Base-by-base conservation (phyloP, 116 monocot genomes). In the Iris pallida region DNA sequence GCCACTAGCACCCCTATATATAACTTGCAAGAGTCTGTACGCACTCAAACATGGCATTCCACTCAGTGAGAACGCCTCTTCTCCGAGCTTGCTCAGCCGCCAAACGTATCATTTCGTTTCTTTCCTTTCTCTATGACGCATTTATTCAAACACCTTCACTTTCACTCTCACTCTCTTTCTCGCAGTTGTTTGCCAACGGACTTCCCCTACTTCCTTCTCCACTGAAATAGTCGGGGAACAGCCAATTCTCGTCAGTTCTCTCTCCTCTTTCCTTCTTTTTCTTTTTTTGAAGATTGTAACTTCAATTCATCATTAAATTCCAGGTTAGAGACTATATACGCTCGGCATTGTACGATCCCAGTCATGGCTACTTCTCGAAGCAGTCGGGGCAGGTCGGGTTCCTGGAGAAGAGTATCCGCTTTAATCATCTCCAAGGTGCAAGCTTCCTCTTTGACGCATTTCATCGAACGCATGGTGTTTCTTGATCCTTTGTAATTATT, bases 311-410 rank as follows among this genome's bases (percentile, higher is more conserved):
- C 41, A n/a, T 15, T 48, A 17, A 41, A 63, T 66, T 45, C 57
- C 64, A 98, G 98, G 98, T 98, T 55, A 78, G 98, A 18, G 90
- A 98, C 61, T 98, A 82, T 61, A 84, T 98, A 15, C 77, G 76
- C 64, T 90, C 90, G 5, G 93, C 88, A 13, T 71, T 98, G 77
- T 98, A 98, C 68, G 81, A 98, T 80, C 84, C 90, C 10, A 59
- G 82, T 44, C 74, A 90, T 56, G 98, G 93, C 8, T 98, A 98
- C 47, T 98, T 98, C 81, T 90, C 98, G 43, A 90, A 93, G 80
- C 63, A 60, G 11, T 81, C 93, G 2, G 86, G 88, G 9, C 84
- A 93, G 16, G 90, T 98, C 30, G 98, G 98, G 42, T 78, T 93
- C 42, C 90, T 98, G 11, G 90, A 98, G 55, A 82, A 63, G 63